Conservation (phyloP, 2,329 filamentous ascomycete genomes). For the Pleurostoma richardsiae region DNA sequence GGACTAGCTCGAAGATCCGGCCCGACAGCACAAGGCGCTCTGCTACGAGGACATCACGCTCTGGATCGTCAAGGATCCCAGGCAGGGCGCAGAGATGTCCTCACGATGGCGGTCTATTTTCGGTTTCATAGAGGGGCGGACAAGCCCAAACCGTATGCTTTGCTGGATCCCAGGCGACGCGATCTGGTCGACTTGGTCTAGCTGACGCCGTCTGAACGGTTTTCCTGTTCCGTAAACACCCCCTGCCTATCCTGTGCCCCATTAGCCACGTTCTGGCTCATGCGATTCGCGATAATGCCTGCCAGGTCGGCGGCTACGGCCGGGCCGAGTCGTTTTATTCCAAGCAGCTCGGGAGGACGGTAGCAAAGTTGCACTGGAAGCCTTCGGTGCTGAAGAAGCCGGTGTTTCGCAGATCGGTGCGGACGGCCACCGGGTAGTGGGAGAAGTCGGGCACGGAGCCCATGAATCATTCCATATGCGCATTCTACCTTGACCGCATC, state of each 20-base stretch:
- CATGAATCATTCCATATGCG: background rate
- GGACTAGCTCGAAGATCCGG: background rate
- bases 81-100: background rate
- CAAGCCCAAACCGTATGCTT: background rate
- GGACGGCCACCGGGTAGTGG: background rate
- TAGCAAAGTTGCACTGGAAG: background rate
- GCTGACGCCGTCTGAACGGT: background rate
- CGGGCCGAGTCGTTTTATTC: background rate
- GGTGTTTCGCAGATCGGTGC: background rate
- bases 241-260: background rate
- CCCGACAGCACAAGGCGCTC: background rate
- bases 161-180: background rate
- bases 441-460: background rate
- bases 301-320: background rate
- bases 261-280: background rate
- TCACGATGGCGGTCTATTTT: background rate
- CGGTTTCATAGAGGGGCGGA: background rate
- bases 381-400: background rate
- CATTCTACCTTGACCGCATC: background rate
- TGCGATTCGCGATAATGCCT: background rate
- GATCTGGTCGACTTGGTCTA: background rate
- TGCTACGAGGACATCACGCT: background rate
- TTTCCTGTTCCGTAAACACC: background rate
- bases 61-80: background rate
- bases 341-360: background rate